Base-by-base conservation (phyloP, 306 rosid species). In the Glycine tomentella region DNA sequence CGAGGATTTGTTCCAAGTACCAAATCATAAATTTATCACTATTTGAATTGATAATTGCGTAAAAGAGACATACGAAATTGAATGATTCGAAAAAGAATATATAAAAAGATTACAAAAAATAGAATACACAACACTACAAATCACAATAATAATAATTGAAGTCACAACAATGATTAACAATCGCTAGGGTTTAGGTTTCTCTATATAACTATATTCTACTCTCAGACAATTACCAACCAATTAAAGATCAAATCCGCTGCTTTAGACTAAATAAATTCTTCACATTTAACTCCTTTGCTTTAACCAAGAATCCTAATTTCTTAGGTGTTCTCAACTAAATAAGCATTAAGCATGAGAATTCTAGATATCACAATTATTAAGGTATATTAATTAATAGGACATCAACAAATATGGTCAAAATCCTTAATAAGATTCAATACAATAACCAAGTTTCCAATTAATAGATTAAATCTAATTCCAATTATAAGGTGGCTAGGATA, bases 301-400 rank as follows among this genome's bases (percentile, higher is more conserved):
- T 59, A 25, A 59, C n/a, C 66, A 25, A 25, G 3, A 25, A 59
- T 59, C 15, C 46, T 34, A 12, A 63, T 63, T 34, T 34, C 11
- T 36, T 38, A 38, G 45, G 46, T 6, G 9, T 63, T 63, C 16
- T 33, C 17, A 12, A 63, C 45, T 20, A 57, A 57, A 57, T 57
- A 57, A 57, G 40, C 40, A 25, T 36, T 38, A 64, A 64, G 49
- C 70, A 38, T 38, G 70, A 64, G 5, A 64, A 64, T 38, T 36
- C 49, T 14, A 64, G 6, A 36, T 6, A 25, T 64, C 49, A 14
- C 3, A 14, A 64, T 14, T 9, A 57, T 25, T 7, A 13, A 36
- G 49, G 3, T 38, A 1, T 34, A 63, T 63, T 63, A 6, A 2
- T 63, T 38, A 38, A 38, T 38, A 38, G 44, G 44, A 38, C 44